Percentiles rank a stretch among this genome's conserved stretches.
phyloP scores from a whole-genome alignment of 2,329 filamentous ascomycete species.

The Aschersonia sp. region DNA sequence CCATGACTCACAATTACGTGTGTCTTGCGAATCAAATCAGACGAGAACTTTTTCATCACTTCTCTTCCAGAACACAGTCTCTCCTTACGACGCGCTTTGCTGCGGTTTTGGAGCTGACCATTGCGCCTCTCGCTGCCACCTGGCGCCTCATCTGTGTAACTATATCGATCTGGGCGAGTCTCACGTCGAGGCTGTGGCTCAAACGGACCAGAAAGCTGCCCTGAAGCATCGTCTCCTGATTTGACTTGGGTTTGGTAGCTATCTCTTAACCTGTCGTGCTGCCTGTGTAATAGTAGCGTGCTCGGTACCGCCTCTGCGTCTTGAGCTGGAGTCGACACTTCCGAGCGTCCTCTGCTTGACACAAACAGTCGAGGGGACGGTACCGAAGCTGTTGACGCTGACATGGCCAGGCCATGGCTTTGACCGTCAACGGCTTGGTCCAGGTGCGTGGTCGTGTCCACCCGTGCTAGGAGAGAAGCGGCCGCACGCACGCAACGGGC shows the following conservation, averaged over 20 bases:
- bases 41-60: conserved; percentile 41
- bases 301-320: not conserved
- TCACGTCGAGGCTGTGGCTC: conserved; percentile 7
- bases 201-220: not conserved
- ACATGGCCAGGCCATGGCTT: not conserved
- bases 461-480: not conserved
- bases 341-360: not conserved
- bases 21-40: conserved; percentile 10
- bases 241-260: not conserved
- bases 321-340: not conserved
- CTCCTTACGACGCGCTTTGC: conserved; percentile 7
- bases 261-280: not conserved
- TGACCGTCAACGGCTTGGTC: not conserved
- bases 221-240: not conserved
- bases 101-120: not conserved
- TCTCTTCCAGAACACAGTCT: conserved; percentile 23
- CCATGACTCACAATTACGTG: conserved; percentile 2
- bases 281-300: not conserved
- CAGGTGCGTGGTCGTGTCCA: not conserved
- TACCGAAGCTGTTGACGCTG: too few species aligned
- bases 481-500: not conserved
- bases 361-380: not conserved
- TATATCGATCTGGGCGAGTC: conserved; percentile 8
- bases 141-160: not conserved
- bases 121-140: not conserved